Conservation (phyloP, 257 asterid species). For the Solanum sejunctum region DNA sequence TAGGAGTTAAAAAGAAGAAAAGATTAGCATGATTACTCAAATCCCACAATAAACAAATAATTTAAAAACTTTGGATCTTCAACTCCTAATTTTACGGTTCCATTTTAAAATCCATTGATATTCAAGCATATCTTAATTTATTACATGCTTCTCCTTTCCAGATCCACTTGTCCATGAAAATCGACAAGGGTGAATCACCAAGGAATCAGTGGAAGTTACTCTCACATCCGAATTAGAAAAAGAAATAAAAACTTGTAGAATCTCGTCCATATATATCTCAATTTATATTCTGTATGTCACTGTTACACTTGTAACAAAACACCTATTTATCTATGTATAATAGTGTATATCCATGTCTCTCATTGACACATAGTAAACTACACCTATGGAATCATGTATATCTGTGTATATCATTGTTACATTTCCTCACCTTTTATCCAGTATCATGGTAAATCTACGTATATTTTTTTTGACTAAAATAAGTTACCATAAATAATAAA, state of each 20-base stretch:
- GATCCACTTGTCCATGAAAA: neutral
- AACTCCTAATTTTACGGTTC: too few relatives aligned
- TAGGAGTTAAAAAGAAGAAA: neutral
- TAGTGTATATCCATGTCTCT: neutral
- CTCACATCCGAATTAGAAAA: neutral
- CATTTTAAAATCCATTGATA: too few relatives aligned
- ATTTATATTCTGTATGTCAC: too few relatives aligned
- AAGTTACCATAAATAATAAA: too few relatives aligned
- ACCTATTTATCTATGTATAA: neutral
- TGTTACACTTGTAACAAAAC: neutral
- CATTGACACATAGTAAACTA: neutral
- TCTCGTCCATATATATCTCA: neutral
- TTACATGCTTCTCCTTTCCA: too few relatives aligned
- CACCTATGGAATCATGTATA: neutral
- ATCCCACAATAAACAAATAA: neutral
- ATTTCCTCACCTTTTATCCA: neutral
- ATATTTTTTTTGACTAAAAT: too few relatives aligned
- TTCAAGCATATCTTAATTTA: too few relatives aligned
- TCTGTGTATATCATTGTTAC: neutral
- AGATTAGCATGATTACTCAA: neutral
- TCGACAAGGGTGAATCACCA: neutral
- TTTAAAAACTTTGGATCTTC: too few relatives aligned
- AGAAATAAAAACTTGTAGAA: neutral
- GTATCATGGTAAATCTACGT: neutral
- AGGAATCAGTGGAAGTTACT: neutral